Evolutionary conservation across 306 rosid genomes (phyloP).

Genomic region (Amphicarpaea edgeworthii): DNA sequence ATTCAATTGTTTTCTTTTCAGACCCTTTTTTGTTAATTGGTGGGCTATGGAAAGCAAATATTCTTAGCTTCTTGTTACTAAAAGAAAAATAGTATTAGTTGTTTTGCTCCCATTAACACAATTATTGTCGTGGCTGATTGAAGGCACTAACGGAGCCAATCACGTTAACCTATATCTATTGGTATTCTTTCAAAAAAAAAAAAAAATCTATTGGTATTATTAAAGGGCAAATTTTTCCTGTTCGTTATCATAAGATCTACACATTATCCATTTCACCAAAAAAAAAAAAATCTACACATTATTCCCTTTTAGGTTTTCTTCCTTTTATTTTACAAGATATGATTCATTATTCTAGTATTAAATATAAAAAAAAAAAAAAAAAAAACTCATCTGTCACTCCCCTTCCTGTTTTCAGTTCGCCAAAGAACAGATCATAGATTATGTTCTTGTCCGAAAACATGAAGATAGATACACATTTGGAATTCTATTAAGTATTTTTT

Average conservation of each 20-base stretch:
- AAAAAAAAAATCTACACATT: neutral
- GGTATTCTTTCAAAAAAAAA: too few species aligned
- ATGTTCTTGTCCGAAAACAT: neutral
- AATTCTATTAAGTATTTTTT: neutral
- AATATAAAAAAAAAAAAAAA: neutral
- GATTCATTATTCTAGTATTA: neutral
- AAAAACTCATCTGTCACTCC: neutral
- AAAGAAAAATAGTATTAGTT: neutral
- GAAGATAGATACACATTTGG: neutral
- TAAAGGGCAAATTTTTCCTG: neutral
- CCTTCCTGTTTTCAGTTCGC: slow-evolving; percentile 3
- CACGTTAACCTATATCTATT: slow-evolving; percentile 39
- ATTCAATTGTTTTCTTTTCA: neutral
- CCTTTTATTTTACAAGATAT: neutral
- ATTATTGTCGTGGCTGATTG: slow-evolving; percentile 20
- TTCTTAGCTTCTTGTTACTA: neutral
- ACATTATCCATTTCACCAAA: too few species aligned
- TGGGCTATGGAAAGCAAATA: neutral
- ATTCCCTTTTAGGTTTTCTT: neutral
- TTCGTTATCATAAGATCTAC: neutral
- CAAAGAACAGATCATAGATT: neutral
- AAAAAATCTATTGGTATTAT: too few species aligned
- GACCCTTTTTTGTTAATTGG: neutral
- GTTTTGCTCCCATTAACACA: neutral
- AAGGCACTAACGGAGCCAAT: slow-evolving; percentile 44